A percentile compares a stretch with the other conserved stretches of the same genome.
Evolutionary conservation across 495 filamentous ascomycete species (phyloP).

Genomic region (Saxophila tyrrhenica): DNA sequence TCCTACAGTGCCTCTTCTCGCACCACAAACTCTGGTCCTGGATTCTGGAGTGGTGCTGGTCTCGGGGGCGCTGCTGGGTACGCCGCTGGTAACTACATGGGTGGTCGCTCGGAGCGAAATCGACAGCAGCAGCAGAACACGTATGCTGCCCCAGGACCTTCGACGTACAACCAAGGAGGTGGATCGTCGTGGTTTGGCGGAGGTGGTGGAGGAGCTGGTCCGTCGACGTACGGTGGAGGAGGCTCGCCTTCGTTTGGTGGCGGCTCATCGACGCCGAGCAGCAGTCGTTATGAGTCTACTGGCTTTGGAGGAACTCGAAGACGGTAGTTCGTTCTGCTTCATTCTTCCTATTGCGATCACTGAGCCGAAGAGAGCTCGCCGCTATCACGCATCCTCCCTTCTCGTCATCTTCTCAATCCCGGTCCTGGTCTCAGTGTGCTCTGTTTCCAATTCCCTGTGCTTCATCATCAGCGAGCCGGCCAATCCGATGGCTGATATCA

Average conservation of each 20-base stretch:
- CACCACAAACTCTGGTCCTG: slow-evolving; percentile 53
- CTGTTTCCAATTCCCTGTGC: slow-evolving; percentile 39
- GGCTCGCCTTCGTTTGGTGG: slow-evolving; percentile 34
- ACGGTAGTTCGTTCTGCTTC: slow-evolving; percentile 35
- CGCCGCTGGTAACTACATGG: slow-evolving; percentile 43
- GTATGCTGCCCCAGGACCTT: background rate
- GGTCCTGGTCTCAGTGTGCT: slow-evolving; percentile 53
- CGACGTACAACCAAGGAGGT: background rate
- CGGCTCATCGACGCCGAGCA: slow-evolving; percentile 3
- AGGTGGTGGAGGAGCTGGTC: slow-evolving; percentile 40
- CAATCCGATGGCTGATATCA: slow-evolving; percentile 38
- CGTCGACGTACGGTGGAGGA: slow-evolving; percentile 29
- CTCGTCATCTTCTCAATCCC: slow-evolving; percentile 29
- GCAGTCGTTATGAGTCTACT: slow-evolving; percentile 56
- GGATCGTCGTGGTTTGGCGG: slow-evolving; percentile 27
- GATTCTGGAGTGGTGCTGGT: slow-evolving; percentile 74
- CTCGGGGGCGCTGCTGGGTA: slow-evolving; percentile 64
- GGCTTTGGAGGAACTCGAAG: slow-evolving; percentile 84
- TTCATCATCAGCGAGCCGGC: slow-evolving; percentile 44
- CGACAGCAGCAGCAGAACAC: background rate
- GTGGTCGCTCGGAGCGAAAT: background rate
- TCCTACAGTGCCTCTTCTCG: slow-evolving; percentile 19
- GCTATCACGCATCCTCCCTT: background rate
- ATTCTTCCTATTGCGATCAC: background rate
- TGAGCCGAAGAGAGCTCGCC: background rate